Conservation (phyloP, 345 rosid species). For the Eucalyptus marginata region DNA sequence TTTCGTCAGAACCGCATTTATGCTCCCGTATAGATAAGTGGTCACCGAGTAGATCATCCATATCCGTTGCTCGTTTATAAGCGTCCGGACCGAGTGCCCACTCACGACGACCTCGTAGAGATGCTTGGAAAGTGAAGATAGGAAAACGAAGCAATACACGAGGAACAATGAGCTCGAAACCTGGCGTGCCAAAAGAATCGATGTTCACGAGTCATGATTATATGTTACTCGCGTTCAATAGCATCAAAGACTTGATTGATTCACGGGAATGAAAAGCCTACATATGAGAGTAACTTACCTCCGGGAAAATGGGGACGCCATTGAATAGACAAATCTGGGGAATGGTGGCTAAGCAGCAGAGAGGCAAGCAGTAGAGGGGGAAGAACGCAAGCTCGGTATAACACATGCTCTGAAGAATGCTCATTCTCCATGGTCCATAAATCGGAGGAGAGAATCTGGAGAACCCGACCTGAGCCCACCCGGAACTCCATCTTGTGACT, state of each 20-base stretch:
- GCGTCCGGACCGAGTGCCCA: background rate
- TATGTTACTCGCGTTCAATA: background rate
- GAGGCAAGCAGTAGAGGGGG: conserved; percentile 8
- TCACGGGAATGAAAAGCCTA: background rate
- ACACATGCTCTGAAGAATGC: conserved; percentile 5
- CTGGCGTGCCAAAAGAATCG: background rate
- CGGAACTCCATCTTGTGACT: conserved; percentile 16
- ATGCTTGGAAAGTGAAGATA: background rate
- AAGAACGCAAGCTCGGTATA: background rate
- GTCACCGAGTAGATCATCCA: background rate
- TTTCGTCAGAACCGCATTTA: background rate
- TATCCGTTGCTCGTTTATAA: background rate
- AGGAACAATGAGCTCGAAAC: conserved; percentile 6
- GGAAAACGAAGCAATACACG: conserved; percentile 4
- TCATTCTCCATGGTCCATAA: conserved; percentile 13
- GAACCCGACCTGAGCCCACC: background rate
- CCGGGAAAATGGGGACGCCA: conserved; percentile 20
- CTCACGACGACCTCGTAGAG: background rate
- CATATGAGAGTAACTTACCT: conserved; percentile 7
- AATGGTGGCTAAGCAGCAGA: conserved; percentile 16
- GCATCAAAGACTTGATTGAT: background rate
- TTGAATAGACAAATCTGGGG: conserved; percentile 29
- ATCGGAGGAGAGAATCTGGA: conserved; percentile 23
- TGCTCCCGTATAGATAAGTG: background rate
- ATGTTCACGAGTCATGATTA: background rate